Evolutionary conservation across 1,284 basidiomycete species (phyloP).

Genomic region (Leccinum olivaceoglutinosum): DNA sequence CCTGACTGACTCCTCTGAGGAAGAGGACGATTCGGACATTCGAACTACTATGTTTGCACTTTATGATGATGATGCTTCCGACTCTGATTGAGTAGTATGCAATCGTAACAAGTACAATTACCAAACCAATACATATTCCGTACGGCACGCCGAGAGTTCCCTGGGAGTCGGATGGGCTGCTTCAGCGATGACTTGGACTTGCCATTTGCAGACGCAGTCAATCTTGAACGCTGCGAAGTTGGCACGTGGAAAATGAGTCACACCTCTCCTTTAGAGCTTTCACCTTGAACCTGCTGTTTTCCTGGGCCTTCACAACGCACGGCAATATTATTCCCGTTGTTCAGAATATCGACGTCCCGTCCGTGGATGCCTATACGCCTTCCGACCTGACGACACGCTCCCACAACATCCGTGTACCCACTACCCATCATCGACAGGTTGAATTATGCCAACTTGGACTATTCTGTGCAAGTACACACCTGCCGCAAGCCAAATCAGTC

Average conservation of each 20-base stretch:
- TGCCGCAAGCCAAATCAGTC: slow-evolving; percentile 85
- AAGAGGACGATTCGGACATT: slow-evolving; percentile 30
- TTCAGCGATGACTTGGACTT: too few relatives aligned
- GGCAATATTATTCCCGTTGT: slow-evolving; percentile 13
- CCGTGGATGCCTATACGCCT: slow-evolving; percentile 1
- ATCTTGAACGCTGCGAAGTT: too few relatives aligned
- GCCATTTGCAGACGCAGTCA: too few relatives aligned
- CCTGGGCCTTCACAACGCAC: slow-evolving; percentile 17
- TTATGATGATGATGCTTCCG: neutral
- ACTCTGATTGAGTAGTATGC: neutral
- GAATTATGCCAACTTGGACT: slow-evolving; percentile 93
- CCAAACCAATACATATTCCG: too few relatives aligned
- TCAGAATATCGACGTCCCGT: slow-evolving; percentile 7
- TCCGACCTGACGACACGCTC: slow-evolving; percentile 22
- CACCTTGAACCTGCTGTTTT: too few relatives aligned
- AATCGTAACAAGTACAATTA: too few relatives aligned
- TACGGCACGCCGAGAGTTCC: too few relatives aligned
- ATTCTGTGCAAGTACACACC: slow-evolving; percentile 87
- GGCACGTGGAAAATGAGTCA: too few relatives aligned
- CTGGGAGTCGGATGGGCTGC: too few relatives aligned
- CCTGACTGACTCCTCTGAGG: neutral
- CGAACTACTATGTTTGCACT: neutral
- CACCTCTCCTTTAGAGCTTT: too few relatives aligned
- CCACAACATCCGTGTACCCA: slow-evolving; percentile 49
- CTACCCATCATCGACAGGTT: slow-evolving; percentile 73